Base-by-base conservation (phyloP, 768 basidiomycete species). In the Leccinum barrowsii region DNA sequence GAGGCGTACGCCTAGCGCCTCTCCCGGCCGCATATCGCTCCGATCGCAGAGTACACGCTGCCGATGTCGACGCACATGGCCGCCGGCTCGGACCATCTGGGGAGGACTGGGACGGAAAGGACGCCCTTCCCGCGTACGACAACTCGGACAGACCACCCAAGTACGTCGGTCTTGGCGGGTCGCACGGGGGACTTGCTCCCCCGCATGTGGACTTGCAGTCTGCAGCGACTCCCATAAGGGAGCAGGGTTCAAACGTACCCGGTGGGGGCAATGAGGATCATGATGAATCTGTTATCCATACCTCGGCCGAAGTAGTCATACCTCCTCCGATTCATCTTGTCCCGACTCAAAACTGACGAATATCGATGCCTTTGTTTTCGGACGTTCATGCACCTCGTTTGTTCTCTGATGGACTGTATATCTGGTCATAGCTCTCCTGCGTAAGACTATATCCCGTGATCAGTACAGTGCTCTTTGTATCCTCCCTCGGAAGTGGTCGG, bases 81-180 rank as follows among this genome's bases (percentile, higher is more conserved):
- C 75, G 81, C 50, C 67, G 80, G 21, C 46, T 67, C 7, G 67
- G 64, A 7, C 55, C 60, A 1, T 66, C 74, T 40, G 74, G 74
- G 52, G 75, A 74, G 17, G 65, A 64, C 11, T 59, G 71, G 56
- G 66, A 69, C 0, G 77, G 78, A 58, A 82, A 82, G 60, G 82
- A 82, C 32, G 57, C 64, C 0, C 73, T 82, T 24, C 82, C 81
- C 7, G 78, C 80, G 5, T 83, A 82, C 49, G 77, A 82, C 47
- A 67, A 61, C 13, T 51, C 66, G 12, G 80, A 80, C 30, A 73
- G 78, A 10, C 81, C 80, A 26, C 81, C 82, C 26, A 79, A 76
- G 55, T 82, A 82, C 62, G 37, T 65, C 0, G 76, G 76, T 21
- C 52, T 57, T 5, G 37, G 58, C 28, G 57, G 62, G 61, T 48